Conservation (phyloP, 1,139 yeast genomes). For the Arxiozyma telluris region DNA sequence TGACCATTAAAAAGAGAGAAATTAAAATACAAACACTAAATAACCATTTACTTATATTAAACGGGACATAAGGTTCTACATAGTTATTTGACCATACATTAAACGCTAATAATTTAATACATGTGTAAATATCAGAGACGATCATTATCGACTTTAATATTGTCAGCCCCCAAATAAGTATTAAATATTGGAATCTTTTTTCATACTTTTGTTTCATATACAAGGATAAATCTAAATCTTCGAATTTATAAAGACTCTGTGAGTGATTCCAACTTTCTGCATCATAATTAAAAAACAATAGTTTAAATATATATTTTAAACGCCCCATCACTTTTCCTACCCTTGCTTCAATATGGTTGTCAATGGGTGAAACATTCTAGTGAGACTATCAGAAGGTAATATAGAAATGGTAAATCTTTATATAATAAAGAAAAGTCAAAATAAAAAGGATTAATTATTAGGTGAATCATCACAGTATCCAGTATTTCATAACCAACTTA, state of each 20-base stretch:
- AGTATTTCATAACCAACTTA: no score
- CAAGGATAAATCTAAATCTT: slow-evolving; percentile 15
- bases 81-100: slow-evolving; percentile 59
- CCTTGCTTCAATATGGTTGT: background rate
- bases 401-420: no score
- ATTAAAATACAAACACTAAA: slow-evolving; percentile 81
- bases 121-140: slow-evolving; percentile 71
- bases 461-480: no score
- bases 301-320: background rate
- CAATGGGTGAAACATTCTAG: no score
- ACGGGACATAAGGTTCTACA: slow-evolving; percentile 49
- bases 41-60: slow-evolving; percentile 65
- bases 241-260: slow-evolving; percentile 7
- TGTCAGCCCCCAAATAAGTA: slow-evolving; percentile 41
- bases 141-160: slow-evolving; percentile 51
- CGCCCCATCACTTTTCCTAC: background rate
- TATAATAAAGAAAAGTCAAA: no score
- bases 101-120: slow-evolving; percentile 65
- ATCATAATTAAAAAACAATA: slow-evolving; percentile 2
- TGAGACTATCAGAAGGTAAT: background rate
- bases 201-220: slow-evolving; percentile 47
- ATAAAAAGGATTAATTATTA: no score
- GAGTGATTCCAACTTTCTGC: slow-evolving; percentile 1
- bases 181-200: slow-evolving; percentile 47
- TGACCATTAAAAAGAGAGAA: slow-evolving; percentile 49